phyloP scores from a whole-genome alignment of 2,329 filamentous ascomycete species.

The Echinosphaeria canescens region DNA sequence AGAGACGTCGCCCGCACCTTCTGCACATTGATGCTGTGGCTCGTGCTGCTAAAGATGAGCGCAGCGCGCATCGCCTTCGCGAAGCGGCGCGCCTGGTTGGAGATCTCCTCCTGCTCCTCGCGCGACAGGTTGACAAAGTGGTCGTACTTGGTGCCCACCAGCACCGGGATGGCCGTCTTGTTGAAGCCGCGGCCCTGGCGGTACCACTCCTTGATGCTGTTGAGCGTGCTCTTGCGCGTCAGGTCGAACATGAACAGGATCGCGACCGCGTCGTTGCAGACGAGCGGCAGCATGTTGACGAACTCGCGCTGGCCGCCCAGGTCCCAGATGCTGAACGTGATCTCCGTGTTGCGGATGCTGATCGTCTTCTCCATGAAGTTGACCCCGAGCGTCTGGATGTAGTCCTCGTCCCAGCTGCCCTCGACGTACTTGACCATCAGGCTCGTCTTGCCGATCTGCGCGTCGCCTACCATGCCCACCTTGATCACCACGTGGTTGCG shows the following conservation, averaged over 20 bases:
- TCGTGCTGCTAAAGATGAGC: conserved; percentile 96
- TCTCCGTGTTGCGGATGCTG: conserved; percentile 96
- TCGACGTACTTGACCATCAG: conserved; percentile 99
- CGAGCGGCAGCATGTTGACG: conserved; percentile 98
- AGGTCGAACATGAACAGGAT: conserved; percentile 99
- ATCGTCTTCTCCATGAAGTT: conserved; percentile 99
- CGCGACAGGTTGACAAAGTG: conserved; percentile 97
- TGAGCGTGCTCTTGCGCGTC: conserved; percentile 92
- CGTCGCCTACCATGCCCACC: conserved; percentile 97
- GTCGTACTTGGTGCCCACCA: conserved; percentile 96
- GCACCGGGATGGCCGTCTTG: conserved; percentile 97
- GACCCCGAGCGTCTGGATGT: conserved; percentile 95
- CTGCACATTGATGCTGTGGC: conserved; percentile 98
- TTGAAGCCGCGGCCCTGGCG: conserved; percentile 95
- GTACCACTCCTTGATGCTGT: conserved; percentile 99
- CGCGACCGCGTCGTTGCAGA: conserved; percentile 96
- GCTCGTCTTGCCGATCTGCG: conserved; percentile 97
- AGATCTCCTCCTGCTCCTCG: conserved; percentile 97
- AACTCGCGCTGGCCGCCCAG: conserved; percentile 95
- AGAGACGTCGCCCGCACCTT: conserved; percentile 43
- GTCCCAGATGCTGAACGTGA: conserved; percentile 99
- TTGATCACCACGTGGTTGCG: conserved; percentile 84
- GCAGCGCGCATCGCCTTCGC: conserved; percentile 97
- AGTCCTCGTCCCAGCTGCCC: conserved; percentile 98
- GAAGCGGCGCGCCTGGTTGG: conserved; percentile 88